These are phyloP conservation scores for Neonectria punicea DNA, from an alignment of 2,329 filamentous ascomycete genomes.

Conservation along the genomic window DNA sequence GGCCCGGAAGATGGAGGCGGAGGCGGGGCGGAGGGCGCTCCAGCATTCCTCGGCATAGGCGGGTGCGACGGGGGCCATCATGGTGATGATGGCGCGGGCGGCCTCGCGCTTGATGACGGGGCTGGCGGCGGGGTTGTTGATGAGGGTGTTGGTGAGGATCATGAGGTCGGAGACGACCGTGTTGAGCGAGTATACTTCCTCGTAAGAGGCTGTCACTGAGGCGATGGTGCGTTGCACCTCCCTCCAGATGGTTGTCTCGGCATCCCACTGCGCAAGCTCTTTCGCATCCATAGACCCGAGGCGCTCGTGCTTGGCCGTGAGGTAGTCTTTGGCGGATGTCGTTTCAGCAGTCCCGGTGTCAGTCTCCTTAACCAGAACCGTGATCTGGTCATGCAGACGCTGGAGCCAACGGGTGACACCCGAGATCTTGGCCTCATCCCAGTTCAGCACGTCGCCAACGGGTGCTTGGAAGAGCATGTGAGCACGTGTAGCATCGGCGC, in stretches of 20 bases:
- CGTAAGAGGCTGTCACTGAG: conserved; percentile 75
- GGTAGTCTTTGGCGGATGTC: conserved; percentile 47
- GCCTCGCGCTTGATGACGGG: conserved; percentile 60
- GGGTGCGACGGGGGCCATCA: conserved; percentile 83
- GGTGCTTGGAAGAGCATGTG: conserved; percentile 92
- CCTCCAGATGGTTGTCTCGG: conserved; percentile 67
- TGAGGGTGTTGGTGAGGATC: conserved; percentile 77
- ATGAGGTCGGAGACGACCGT: conserved; percentile 87
- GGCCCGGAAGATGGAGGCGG: conserved; percentile 53
- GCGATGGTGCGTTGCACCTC: conserved; percentile 74
- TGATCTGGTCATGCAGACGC: conserved; percentile 70
- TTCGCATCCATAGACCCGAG: conserved; percentile 45
- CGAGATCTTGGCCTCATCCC: conserved; percentile 85
- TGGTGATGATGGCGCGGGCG: conserved; percentile 68
- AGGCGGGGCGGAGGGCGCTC: conserved; percentile 62
- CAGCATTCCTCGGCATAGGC: conserved; percentile 86
- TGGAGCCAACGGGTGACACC: conserved; percentile 85
- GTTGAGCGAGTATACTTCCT: conserved; percentile 80
- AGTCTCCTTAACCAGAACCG: conserved; percentile 31
- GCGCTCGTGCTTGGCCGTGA: conserved; percentile 48
- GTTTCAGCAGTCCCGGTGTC: conserved; percentile 1
- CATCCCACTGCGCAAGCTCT: conserved; percentile 55
- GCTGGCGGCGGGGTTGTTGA: conserved; percentile 55
- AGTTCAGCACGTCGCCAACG: conserved; percentile 84
- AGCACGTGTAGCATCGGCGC: conserved; percentile 84